These are phyloP conservation scores for Marasmius fiardii DNA, from an alignment of 1,284 basidiomycete genomes.

Conservation along the genomic window DNA sequence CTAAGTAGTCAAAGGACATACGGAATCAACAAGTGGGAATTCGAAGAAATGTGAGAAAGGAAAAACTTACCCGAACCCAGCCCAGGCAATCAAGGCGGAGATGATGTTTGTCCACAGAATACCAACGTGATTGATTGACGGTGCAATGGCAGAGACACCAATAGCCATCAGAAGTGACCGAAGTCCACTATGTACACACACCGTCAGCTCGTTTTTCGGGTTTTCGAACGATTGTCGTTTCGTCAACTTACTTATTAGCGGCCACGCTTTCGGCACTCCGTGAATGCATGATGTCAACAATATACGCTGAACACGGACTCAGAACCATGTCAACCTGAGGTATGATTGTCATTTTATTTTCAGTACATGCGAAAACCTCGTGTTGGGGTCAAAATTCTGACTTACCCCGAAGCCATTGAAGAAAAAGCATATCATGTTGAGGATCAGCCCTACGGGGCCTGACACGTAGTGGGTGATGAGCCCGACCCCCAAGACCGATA, in stretches of 20 bases:
- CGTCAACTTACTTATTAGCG: constrained; percentile 17
- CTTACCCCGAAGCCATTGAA: constrained; percentile 48
- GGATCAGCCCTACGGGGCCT: constrained; percentile 35
- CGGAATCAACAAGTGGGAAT: background rate
- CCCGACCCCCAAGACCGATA: constrained; percentile 35
- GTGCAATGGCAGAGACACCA: constrained; percentile 17
- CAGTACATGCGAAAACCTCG: background rate
- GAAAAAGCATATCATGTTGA: constrained; percentile 41
- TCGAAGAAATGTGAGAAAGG: background rate
- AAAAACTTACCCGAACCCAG: constrained; percentile 7
- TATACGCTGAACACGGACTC: constrained; percentile 20
- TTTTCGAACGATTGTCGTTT: background rate
- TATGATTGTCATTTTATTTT: background rate
- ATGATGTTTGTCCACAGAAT: constrained; percentile 10
- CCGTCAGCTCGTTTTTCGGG: background rate
- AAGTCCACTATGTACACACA: constrained; percentile 10
- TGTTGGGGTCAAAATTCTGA: constrained; percentile 3
- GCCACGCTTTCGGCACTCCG: constrained; percentile 35
- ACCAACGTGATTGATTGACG: constrained; percentile 17
- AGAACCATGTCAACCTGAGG: constrained; percentile 22
- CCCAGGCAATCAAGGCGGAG: constrained; percentile 10
- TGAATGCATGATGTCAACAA: constrained; percentile 27
- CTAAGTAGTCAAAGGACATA: background rate
- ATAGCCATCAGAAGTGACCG: constrained; percentile 19
- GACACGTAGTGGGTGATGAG: constrained; percentile 27